phyloP scores from a whole-genome alignment of 352 stramenopile species.

The Globisporangium camurandrum region DNA sequence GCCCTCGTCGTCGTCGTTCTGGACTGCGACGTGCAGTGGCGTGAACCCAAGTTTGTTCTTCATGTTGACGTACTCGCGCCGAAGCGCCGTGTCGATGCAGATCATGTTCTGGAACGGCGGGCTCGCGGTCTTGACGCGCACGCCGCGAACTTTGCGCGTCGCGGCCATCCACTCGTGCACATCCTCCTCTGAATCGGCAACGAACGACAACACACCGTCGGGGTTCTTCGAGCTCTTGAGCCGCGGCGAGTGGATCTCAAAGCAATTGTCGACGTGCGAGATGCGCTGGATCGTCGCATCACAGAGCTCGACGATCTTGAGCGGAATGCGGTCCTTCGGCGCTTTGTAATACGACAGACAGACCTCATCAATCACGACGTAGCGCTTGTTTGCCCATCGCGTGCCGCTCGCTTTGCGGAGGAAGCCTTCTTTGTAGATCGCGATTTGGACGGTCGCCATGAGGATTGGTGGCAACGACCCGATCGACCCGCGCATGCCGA shows the following conservation, averaged over 20 bases:
- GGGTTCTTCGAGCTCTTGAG: slow-evolving; percentile 81
- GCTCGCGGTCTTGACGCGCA: slow-evolving; percentile 63
- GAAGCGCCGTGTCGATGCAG: slow-evolving; percentile 75
- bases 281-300: slow-evolving; percentile 77
- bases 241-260: slow-evolving; percentile 77
- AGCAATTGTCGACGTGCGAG: slow-evolving; percentile 79
- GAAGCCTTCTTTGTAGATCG: slow-evolving; percentile 80
- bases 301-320: slow-evolving; percentile 80
- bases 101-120: slow-evolving; percentile 86
- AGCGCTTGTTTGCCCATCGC: slow-evolving; percentile 79
- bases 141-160: slow-evolving; percentile 76
- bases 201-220: slow-evolving; percentile 79
- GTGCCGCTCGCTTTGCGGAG: slow-evolving; percentile 77
- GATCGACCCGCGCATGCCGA: slow-evolving; percentile 29
- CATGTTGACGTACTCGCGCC: slow-evolving; percentile 83
- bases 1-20: slow-evolving; percentile 87
- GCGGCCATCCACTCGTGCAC: slow-evolving; percentile 85
- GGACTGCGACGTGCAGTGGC: slow-evolving; percentile 68
- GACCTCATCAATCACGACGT: slow-evolving; percentile 82
- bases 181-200: slow-evolving; percentile 73
- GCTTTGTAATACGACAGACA: slow-evolving; percentile 85
- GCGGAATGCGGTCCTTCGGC: slow-evolving; percentile 73
- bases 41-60: slow-evolving; percentile 83
- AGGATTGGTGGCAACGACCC: slow-evolving; percentile 42
- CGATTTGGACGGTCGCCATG: slow-evolving; percentile 58